A percentile compares a stretch with the other conserved stretches of the same genome.
phyloP scores from a whole-genome alignment of 2,329 filamentous ascomycete genomes.

The Epichloe aotearoae region DNA sequence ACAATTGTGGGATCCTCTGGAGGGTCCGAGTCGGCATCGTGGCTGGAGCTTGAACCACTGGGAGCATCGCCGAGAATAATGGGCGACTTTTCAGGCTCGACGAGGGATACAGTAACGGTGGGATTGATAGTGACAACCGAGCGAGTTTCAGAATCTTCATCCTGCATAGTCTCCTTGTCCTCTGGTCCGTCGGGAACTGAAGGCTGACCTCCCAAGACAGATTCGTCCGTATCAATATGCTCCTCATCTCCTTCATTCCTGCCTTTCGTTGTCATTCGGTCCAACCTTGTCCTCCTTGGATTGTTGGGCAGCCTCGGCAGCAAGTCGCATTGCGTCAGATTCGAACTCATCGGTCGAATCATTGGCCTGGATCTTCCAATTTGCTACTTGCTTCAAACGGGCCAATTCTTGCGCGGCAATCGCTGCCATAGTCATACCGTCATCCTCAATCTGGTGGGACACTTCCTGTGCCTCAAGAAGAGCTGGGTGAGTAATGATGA shows the following conservation, averaged over 20 bases:
- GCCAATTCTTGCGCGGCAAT: slow-evolving; percentile 67
- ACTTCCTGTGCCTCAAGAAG: slow-evolving; percentile 55
- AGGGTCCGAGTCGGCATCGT: not conserved
- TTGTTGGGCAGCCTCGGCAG: slow-evolving; percentile 32
- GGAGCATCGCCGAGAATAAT: not conserved
- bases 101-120: not conserved
- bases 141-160: not conserved
- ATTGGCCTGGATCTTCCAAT: slow-evolving; percentile 65
- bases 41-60: not conserved
- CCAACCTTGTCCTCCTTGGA: slow-evolving; percentile 10
- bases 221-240: slow-evolving; percentile 3
- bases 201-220: not conserved
- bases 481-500: slow-evolving; percentile 61
- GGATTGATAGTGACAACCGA: not conserved
- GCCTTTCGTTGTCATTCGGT: slow-evolving; percentile 1
- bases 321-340: slow-evolving; percentile 46
- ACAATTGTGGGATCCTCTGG: not conserved
- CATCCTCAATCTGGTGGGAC: slow-evolving; percentile 57
- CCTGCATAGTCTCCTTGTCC: not conserved
- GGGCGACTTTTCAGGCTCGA: not conserved
- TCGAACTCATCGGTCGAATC: slow-evolving; percentile 73
- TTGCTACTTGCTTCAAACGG: slow-evolving; percentile 68
- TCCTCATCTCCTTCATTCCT: not conserved
- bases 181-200: not conserved
- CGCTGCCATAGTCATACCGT: slow-evolving; percentile 69